Conservation (phyloP, 2,329 filamentous ascomycete species). For the Lecanosticta acicola region DNA sequence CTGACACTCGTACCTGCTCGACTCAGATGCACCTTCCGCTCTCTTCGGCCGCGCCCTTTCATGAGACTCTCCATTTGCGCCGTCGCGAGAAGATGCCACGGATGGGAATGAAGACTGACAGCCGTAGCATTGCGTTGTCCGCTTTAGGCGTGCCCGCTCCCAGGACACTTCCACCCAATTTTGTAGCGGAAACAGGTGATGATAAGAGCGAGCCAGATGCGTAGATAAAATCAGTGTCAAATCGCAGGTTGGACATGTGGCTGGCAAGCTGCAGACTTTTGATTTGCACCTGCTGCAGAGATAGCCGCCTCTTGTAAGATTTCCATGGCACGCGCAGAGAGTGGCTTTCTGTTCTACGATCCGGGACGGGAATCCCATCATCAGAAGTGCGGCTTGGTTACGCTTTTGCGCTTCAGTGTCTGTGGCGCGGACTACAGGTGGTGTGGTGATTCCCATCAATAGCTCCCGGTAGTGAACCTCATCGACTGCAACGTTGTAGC, state of each 20-base stretch:
- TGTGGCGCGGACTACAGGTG: constrained; percentile 66
- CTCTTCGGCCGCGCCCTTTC: constrained; percentile 16
- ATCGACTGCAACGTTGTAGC: constrained; percentile 80
- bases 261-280: constrained; percentile 84
- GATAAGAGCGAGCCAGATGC: constrained; percentile 85
- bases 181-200: constrained; percentile 81
- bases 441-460: constrained; percentile 82
- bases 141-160: constrained; percentile 55
- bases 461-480: constrained; percentile 83
- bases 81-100: constrained; percentile 30
- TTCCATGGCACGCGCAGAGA: constrained; percentile 86
- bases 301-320: constrained; percentile 77
- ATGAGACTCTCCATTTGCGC: constrained; percentile 17
- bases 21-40: constrained; percentile 64
- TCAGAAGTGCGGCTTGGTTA: constrained; percentile 60
- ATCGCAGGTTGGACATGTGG: constrained; percentile 85
- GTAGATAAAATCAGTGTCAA: constrained; percentile 92
- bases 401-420: constrained; percentile 30
- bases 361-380: constrained; percentile 96
- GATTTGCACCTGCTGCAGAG: constrained; percentile 80
- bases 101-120: constrained; percentile 69
- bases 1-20: constrained; percentile 79
- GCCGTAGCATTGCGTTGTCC: constrained; percentile 61
- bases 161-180: constrained; percentile 91
- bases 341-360: constrained; percentile 67